phyloP scores from a whole-genome alignment of 345 rosid species.

The Eutrema yunnanense region DNA sequence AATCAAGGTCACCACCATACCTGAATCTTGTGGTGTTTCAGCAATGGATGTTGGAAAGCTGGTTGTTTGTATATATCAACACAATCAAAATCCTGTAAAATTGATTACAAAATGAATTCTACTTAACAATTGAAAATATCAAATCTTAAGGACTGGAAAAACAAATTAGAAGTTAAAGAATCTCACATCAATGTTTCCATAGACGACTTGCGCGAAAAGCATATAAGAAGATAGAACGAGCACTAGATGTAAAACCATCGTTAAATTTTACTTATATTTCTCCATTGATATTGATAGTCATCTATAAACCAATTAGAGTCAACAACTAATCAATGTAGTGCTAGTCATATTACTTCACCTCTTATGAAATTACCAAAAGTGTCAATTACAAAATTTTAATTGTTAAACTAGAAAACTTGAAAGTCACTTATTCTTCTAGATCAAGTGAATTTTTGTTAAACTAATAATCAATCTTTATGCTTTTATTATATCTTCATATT shows the following conservation, averaged over 20 bases:
- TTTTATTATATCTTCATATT: too few relatives aligned
- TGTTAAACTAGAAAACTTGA: too few relatives aligned
- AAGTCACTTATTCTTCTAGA: too few relatives aligned
- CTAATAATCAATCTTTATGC: too few relatives aligned
- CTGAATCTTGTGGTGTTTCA: slow-evolving; percentile 20
- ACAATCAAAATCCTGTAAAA: slow-evolving; percentile 5
- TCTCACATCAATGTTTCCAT: neutral
- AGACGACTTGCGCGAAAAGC: neutral
- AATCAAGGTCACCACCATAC: neutral
- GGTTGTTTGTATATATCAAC: slow-evolving; percentile 22
- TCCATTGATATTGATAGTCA: neutral
- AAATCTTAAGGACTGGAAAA: neutral
- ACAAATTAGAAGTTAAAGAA: neutral
- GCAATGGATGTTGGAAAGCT: slow-evolving; percentile 1
- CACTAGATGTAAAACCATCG: neutral
- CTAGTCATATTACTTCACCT: too few relatives aligned
- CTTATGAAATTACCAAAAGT: too few relatives aligned
- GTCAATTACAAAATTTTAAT: too few relatives aligned
- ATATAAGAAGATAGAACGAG: neutral
- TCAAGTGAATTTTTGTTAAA: too few relatives aligned
- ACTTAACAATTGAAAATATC: neutral
- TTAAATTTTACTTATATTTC: neutral
- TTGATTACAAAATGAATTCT: neutral
- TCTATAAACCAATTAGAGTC: neutral
- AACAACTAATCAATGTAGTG: neutral